These are phyloP conservation scores for Pythium chondricola DNA, from an alignment of 352 stramenopile species.

Conservation along the genomic window DNA sequence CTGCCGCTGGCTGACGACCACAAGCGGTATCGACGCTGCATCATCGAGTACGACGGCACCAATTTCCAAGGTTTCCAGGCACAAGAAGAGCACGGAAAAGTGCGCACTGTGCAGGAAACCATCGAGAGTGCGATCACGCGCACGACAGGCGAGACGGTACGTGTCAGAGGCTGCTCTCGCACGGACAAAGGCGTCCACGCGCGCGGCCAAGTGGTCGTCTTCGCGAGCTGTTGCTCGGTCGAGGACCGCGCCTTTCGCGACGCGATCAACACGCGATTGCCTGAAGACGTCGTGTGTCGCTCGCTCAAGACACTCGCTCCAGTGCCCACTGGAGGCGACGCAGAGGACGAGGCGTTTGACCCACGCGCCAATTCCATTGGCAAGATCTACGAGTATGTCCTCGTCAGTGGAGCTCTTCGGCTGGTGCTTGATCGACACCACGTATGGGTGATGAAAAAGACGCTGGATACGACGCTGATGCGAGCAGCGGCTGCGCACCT, in stretches of 20 bases:
- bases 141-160: slow-evolving; percentile 61
- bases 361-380: slow-evolving; percentile 34
- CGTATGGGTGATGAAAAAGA: slow-evolving; percentile 55
- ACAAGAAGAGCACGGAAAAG: slow-evolving; percentile 40
- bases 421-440: slow-evolving; percentile 40
- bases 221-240: slow-evolving; percentile 61
- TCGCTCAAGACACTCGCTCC: slow-evolving; percentile 15
- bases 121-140: slow-evolving; percentile 67
- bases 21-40: slow-evolving; percentile 22
- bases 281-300: slow-evolving; percentile 48
- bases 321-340: slow-evolving; percentile 2
- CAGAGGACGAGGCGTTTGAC: slow-evolving; percentile 30
- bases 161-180: slow-evolving; percentile 83
- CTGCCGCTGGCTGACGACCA: slow-evolving; percentile 24
- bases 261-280: slow-evolving; percentile 69
- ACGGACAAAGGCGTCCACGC: slow-evolving; percentile 93
- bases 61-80: slow-evolving; percentile 78
- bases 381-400: slow-evolving; percentile 67
- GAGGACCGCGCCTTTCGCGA: slow-evolving; percentile 43
- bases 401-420: slow-evolving; percentile 44
- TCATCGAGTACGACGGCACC: slow-evolving; percentile 74
- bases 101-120: slow-evolving; percentile 63
- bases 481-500: slow-evolving; percentile 27
- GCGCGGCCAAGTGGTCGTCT: slow-evolving; percentile 86
- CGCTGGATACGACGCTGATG: slow-evolving; percentile 53